Percentiles rank a stretch among this genome's conserved stretches.
These are phyloP conservation scores for Ceratocystis cacaofunesta DNA, from an alignment of 2,329 filamentous ascomycete genomes.

Conservation along the genomic window DNA sequence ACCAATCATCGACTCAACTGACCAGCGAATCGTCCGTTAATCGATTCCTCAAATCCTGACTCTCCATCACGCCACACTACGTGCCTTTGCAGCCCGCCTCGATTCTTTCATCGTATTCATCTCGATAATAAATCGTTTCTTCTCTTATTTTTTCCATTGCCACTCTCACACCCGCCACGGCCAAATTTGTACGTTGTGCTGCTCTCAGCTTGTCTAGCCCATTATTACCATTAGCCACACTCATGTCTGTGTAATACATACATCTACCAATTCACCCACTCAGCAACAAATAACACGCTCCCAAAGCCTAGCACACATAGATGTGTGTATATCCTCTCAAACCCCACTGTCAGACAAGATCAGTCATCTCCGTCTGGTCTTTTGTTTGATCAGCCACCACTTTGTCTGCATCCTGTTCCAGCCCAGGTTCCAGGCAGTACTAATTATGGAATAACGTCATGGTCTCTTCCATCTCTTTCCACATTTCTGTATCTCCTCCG, in stretches of 20 bases:
- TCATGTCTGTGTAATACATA: too few relatives aligned
- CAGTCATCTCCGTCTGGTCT: background rate
- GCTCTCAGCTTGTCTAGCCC: background rate
- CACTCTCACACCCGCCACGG: background rate
- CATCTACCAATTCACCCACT: too few relatives aligned
- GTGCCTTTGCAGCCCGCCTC: background rate
- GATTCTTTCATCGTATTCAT: background rate
- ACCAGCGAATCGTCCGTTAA: background rate
- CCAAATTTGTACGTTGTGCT: background rate
- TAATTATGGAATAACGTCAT: slow-evolving; percentile 4
- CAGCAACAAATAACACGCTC: too few relatives aligned
- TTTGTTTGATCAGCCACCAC: slow-evolving; percentile 2
- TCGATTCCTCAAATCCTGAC: background rate
- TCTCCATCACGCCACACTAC: background rate
- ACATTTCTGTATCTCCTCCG: background rate
- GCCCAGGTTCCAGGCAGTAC: background rate
- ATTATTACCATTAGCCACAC: background rate
- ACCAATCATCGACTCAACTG: background rate
- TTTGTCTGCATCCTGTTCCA: background rate
- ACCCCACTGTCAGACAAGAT: background rate
- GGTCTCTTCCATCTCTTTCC: background rate
- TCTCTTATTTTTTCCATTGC: background rate
- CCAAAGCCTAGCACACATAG: too few relatives aligned
- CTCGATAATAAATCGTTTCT: background rate
- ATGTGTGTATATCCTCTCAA: background rate